Conservation (phyloP, 106 monocot species). For the Triglochin maritima region DNA sequence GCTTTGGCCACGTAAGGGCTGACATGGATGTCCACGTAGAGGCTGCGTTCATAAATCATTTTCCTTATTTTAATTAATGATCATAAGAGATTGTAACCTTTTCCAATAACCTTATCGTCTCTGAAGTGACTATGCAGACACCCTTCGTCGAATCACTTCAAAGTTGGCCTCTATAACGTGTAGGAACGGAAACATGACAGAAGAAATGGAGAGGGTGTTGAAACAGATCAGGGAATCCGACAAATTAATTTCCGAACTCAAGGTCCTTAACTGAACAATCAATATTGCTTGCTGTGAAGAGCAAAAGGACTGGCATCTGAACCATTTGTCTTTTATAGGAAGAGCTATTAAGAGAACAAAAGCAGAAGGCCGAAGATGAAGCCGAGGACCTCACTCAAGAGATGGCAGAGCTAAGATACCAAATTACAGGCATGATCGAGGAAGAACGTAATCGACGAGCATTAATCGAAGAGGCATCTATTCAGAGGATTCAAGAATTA, state of each 20-base stretch:
- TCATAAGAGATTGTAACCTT: no score
- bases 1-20: no score
- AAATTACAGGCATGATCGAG: slow-evolving; percentile 73
- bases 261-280: slow-evolving; percentile 26
- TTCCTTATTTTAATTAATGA: no score
- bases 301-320: neutral
- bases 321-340: slow-evolving; percentile 23
- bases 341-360: slow-evolving; percentile 65
- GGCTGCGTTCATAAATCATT: no score
- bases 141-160: slow-evolving; percentile 34
- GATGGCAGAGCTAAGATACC: slow-evolving; percentile 93
- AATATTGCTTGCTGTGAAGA: no score
- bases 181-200: slow-evolving; percentile 26
- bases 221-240: slow-evolving; percentile 56
- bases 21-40: no score
- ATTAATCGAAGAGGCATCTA: slow-evolving; percentile 63
- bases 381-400: slow-evolving; percentile 85
- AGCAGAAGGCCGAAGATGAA: slow-evolving; percentile 78
- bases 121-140: slow-evolving; percentile 48
- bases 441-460: slow-evolving; percentile 82
- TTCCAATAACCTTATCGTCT: no score
- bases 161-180: slow-evolving; percentile 24
- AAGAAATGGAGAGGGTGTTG: slow-evolving; percentile 56
- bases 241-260: slow-evolving; percentile 43
- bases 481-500: slow-evolving; percentile 63